Evolutionary conservation across 1,139 yeast species (phyloP), one percentile per base, ranked within the genome.

Genomic region (Diutina mesorugosa): DNA sequence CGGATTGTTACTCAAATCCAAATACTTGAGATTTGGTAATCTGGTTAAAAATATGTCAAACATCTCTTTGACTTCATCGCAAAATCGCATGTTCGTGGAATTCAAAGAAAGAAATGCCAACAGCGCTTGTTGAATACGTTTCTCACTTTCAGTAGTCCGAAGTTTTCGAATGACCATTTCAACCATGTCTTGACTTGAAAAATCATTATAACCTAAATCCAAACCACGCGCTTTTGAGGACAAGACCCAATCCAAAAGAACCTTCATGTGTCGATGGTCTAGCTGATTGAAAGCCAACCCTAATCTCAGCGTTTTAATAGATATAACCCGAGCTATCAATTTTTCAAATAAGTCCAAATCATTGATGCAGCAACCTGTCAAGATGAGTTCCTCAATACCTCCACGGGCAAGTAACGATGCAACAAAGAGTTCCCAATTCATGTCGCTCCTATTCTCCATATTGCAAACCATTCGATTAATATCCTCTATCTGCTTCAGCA

Each of bases 341-440:
- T 79, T 77, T 58, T 78, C 79, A 64, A 87, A 85, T 41, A 81
- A 74, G 7, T 70, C 73, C 50, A 78, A 63, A 59, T 80, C 82
- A 4, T 76, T 71, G 62, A 87, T 84, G 61, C 86, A 82, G 60
- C 91, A 87, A 30, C 95, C 93, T 14, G 86, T 84, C 56, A 87
- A 67, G 46, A 86, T 78, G 57, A 87, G 68, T 63, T 85, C 91
- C 57, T 83, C 89, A n/a, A 87, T 73, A 35, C 91, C 91, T 45
- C 84, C 85, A 60, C 89, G 72, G 1, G 83, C 82, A 14, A 85
- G 80, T 12, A 87, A 65, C 0, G 90, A 78, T 1, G 90, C 91
- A 4, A 84, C 83, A 60, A 87, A 73, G 51, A 86, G 68, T 28
- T 84, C 73, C 95, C 95, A 87, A 64, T 87, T 87, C 85, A 84